Percentiles rank a stretch among this genome's conserved stretches.
Evolutionary conservation across 768 basidiomycete species (phyloP).

Genomic region (Amyloporia xantha): DNA sequence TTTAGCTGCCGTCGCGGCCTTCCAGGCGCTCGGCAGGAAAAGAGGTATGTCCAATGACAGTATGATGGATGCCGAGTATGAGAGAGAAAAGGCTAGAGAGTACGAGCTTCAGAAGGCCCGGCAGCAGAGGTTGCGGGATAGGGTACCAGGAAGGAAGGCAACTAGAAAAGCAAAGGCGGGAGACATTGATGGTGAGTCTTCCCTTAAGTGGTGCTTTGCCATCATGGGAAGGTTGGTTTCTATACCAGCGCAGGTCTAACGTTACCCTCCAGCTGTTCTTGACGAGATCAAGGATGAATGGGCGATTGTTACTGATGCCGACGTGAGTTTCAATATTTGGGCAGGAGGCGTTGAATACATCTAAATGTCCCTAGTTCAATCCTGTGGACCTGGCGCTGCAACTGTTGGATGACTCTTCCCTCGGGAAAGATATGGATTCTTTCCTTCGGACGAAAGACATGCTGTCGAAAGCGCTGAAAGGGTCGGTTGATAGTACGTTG

Average conservation of each 20-base stretch:
- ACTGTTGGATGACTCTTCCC: constrained; percentile 70
- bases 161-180: constrained; percentile 57
- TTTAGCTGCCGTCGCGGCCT: constrained; percentile 56
- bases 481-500: constrained; percentile 79
- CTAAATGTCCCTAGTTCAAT: constrained; percentile 61
- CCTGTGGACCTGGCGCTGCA: constrained; percentile 90
- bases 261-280: constrained; percentile 54
- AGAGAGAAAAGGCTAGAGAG: constrained; percentile 53
- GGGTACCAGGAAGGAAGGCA: constrained; percentile 48
- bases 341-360: constrained; percentile 5
- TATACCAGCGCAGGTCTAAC: no score
- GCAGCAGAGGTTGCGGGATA: constrained; percentile 65
- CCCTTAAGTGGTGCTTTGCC: background rate
- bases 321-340: constrained; percentile 42
- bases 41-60: constrained; percentile 47
- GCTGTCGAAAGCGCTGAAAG: constrained; percentile 75
- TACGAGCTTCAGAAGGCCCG: constrained; percentile 56
- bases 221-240: no score
- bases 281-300: constrained; percentile 85
- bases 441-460: constrained; percentile 72
- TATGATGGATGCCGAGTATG: constrained; percentile 47
- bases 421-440: constrained; percentile 68
- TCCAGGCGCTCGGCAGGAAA: constrained; percentile 54
- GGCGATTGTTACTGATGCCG: constrained; percentile 80
- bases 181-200: constrained; percentile 77